Percentiles rank a stretch among this genome's conserved stretches.
These are phyloP conservation scores for Talaromyces adpressus DNA, from an alignment of 495 filamentous ascomycete genomes.

Conservation along the genomic window DNA sequence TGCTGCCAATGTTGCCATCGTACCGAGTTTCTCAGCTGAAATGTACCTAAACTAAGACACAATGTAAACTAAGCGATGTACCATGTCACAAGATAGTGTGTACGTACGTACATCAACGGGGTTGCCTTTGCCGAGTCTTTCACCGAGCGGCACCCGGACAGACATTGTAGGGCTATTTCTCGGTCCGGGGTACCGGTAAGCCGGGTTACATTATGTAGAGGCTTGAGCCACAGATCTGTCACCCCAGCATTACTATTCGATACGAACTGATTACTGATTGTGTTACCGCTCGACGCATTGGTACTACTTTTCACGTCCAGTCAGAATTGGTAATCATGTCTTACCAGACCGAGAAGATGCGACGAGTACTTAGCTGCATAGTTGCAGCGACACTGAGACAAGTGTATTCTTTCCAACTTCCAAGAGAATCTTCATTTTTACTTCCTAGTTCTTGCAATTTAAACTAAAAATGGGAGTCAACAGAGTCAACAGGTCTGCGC, in stretches of 20 bases:
- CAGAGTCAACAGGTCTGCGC: background rate
- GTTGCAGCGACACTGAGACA: background rate
- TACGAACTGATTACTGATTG: background rate
- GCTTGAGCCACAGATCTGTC: background rate
- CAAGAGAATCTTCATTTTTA: too few relatives aligned
- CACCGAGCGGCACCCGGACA: background rate
- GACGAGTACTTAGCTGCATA: background rate
- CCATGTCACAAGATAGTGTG: background rate
- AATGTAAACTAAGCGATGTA: background rate
- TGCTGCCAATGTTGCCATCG: background rate
- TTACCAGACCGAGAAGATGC: background rate
- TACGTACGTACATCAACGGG: background rate
- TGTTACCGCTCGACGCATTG: background rate
- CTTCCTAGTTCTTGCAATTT: background rate
- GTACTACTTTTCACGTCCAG: background rate
- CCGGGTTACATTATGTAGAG: background rate
- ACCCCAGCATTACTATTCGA: background rate
- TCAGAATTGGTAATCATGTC: background rate
- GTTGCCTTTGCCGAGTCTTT: background rate
- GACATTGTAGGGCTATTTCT: background rate
- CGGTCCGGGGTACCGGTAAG: background rate
- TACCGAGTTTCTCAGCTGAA: background rate
- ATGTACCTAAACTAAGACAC: background rate
- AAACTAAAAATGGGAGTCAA: background rate
- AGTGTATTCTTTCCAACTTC: background rate